Base-by-base conservation (phyloP, 768 basidiomycete genomes). In the Rhizopogon vesiculosus region DNA sequence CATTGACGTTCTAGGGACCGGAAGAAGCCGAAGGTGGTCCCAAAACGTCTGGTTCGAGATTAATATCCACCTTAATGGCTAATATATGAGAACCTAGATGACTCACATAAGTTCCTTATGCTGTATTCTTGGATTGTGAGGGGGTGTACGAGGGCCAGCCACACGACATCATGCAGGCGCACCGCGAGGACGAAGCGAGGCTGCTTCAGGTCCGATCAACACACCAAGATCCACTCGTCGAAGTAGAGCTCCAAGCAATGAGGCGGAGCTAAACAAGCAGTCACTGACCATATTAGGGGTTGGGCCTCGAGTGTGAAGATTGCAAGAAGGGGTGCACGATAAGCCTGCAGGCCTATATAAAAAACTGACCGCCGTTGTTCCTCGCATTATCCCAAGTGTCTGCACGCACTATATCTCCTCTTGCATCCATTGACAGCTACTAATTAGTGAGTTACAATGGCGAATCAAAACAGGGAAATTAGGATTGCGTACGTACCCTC, bases 401-500 rank as follows among this genome's bases (percentile, higher is more conserved):
- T 33, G 15, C 42, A 48, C 48, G 22, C 16, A 40, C 48, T 38
- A 2, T 22, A 45, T 25, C 12, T 18, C 40, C 45, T 19, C 43
- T 39, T 4, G 35, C 28, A 19, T 43, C n/a, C 25, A 45, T 51
- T 29, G 10, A 31, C 28, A 40, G 2, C 15, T 10, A 28, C 45
- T 39, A 15, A 40, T 45, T 45, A 52, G 4, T 49, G 48, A 49
- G 19, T 42, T 59, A 38, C 41, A 53, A 71, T 71, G 68, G 60
- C 68, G 39, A 8, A 38, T 35, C 58, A 59, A 43, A 63, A 61
- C 51, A 70, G 64, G 52, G 69, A 72, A 18, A 62, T 72, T 42
- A 61, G 65, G 57, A 70, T 72, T 56, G 69, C 69, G 69, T 70
- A 66, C 58, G 68, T 42, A 38, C 43, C 40, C 33, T n/a, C 15